These are phyloP conservation scores for Bruguiera hainesii DNA, from an alignment of 441 rosid genomes.

Conservation along the genomic window DNA sequence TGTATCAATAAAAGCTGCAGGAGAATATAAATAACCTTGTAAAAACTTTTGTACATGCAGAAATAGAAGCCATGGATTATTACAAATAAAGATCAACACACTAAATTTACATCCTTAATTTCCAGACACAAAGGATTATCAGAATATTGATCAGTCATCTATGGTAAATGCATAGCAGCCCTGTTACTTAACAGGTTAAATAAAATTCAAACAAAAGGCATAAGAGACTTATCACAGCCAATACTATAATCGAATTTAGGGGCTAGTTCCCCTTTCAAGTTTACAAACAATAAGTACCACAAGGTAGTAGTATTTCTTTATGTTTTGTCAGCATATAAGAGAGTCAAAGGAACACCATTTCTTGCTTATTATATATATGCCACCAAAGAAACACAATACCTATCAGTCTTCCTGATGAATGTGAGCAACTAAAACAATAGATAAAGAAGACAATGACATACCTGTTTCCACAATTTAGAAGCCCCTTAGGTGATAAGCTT, in stretches of 20 bases:
- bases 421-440: conserved; percentile 10
- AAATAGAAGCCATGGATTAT: conserved; percentile 1
- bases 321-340: too few relatives aligned
- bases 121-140: neutral
- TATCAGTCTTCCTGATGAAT: conserved; percentile 1
- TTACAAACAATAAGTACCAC: too few relatives aligned
- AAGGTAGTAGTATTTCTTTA: too few relatives aligned
- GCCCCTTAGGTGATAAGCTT: conserved; percentile 71
- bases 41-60: conserved; percentile 7
- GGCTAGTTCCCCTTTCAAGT: too few relatives aligned
- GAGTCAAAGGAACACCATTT: neutral
- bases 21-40: conserved; percentile 3
- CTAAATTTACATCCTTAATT: neutral
- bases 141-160: neutral
- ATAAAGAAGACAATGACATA: conserved; percentile 19
- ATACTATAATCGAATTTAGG: too few relatives aligned
- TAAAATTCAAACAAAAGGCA: too few relatives aligned
- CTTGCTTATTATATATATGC: neutral
- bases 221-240: too few relatives aligned
- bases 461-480: conserved; percentile 88
- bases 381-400: conserved; percentile 10
- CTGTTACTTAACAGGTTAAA: too few relatives aligned
- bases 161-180: neutral
- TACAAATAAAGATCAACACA: neutral
- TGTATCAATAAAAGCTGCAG: conserved; percentile 8